A percentile compares a stretch with the other conserved stretches of the same genome.
Evolutionary conservation across 176 grass and related monocot species (phyloP).

Genomic region (Triticum turgidum): DNA sequence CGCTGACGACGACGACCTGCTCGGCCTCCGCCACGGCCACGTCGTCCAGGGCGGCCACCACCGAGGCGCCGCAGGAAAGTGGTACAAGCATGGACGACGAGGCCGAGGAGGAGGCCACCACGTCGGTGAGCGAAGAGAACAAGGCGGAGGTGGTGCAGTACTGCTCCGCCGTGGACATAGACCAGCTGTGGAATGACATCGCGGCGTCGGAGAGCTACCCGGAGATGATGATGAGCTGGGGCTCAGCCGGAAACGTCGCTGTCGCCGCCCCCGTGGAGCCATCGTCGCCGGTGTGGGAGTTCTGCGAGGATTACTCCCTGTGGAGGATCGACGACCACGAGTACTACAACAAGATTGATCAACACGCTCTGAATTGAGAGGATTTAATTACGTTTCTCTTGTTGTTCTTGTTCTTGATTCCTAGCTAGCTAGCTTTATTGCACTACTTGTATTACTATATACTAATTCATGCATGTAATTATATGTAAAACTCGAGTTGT

Average conservation of each 20-base stretch:
- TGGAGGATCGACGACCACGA: constrained; percentile 88
- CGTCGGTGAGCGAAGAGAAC: constrained; percentile 23
- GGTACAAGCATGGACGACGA: not conserved
- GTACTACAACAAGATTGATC: constrained; percentile 53
- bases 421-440: not conserved
- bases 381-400: not conserved
- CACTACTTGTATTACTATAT: not conserved
- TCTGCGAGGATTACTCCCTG: constrained; percentile 56
- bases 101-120: constrained; percentile 32
- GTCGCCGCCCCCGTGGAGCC: not conserved
- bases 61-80: not conserved
- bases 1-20: constrained; percentile 18
- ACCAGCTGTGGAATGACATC: constrained; percentile 95
- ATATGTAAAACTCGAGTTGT: not conserved
- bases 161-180: constrained; percentile 36
- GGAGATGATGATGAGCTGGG: constrained; percentile 38
- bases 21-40: constrained; percentile 12
- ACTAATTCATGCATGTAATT: not conserved
- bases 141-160: not conserved
- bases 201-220: constrained; percentile 48
- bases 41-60: not conserved
- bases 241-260: not conserved
- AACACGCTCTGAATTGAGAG: not conserved
- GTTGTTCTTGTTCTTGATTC: not conserved
- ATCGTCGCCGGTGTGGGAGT: constrained; percentile 75